Evolutionary conservation across 768 basidiomycete species (phyloP).

Genomic region (Lactarius psammicola): DNA sequence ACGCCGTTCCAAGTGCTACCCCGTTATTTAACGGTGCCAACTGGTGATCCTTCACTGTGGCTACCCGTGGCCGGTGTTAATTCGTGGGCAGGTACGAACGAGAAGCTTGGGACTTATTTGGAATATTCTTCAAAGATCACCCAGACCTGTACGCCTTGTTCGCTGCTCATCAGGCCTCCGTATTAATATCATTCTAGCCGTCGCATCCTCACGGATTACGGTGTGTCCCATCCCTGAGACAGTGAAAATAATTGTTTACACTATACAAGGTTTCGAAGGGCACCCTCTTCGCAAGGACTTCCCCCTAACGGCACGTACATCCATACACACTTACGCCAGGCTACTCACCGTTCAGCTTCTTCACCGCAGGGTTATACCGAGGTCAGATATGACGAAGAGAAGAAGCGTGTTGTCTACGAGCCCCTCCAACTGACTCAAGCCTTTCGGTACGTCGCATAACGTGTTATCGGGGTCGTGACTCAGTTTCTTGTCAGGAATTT

Average conservation of each 20-base stretch:
- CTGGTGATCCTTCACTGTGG: slow-evolving; percentile 54
- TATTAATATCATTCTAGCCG: slow-evolving; percentile 51
- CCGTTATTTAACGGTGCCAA: slow-evolving; percentile 88
- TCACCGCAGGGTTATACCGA: slow-evolving; percentile 89
- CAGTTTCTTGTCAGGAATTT: slow-evolving; percentile 67
- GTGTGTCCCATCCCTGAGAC: slow-evolving; percentile 39
- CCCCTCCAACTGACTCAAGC: slow-evolving; percentile 97
- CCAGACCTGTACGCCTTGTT: slow-evolving; percentile 79
- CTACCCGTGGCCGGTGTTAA: slow-evolving; percentile 11
- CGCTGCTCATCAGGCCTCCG: slow-evolving; percentile 14
- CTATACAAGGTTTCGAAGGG: slow-evolving; percentile 79
- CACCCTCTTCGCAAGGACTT: slow-evolving; percentile 98
- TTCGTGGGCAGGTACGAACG: slow-evolving; percentile 75
- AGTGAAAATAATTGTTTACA: slow-evolving; percentile 21
- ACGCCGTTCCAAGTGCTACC: slow-evolving; percentile 81
- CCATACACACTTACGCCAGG: not conserved
- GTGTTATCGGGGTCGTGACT: not conserved
- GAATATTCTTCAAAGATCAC: slow-evolving; percentile 94
- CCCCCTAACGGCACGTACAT: slow-evolving; percentile 77
- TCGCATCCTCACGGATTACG: slow-evolving; percentile 97
- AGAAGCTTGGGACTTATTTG: slow-evolving; percentile 97
- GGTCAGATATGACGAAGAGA: slow-evolving; percentile 95
- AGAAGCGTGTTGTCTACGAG: slow-evolving; percentile 96
- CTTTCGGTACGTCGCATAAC: slow-evolving; percentile 69
- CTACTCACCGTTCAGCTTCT: slow-evolving; percentile 14